Base-by-base conservation (phyloP, 1,139 yeast species). In the Barnettozyma hawaiiensis region DNA sequence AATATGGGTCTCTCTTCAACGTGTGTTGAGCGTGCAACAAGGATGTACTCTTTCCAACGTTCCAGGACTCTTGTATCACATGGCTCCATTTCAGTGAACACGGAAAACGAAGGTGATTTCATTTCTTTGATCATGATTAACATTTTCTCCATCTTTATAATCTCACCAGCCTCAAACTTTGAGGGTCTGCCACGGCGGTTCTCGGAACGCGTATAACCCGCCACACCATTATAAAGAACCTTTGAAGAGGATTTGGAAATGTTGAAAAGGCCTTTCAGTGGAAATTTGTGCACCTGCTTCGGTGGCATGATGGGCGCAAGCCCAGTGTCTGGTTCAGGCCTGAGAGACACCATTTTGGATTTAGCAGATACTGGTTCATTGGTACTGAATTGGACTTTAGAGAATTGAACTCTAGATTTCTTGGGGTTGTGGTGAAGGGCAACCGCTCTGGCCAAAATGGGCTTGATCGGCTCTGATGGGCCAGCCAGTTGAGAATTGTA, bases 41-140 rank as follows among this genome's bases (percentile, higher is more conserved):
- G 80, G 27, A 76, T 63, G 55, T 77, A 83, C 57, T 87, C 96
- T 46, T 73, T 75, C 92, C 96, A 86, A 37, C 86, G 65, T 46
- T 83, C 87, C n/a, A 69, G 49, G 2, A 84, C 69, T 39, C 81
- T 62, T 1, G 85, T 67, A 42, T 75, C 78, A 31, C 71, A 65
- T 1, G 73, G 65, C 43, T 74, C 81, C 14, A 64, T 63, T 46
- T 78, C 85, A 19, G 67, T 65, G 42, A 66, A 65, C 7, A 58
- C 57, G 3, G 49, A 39, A 12, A 65, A 64, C 1, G 54, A 52
- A 6, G 51, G 54, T n/a, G 52, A 60, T 40, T 40, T 49, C 21
- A 64, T 62, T 37, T 50, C 55, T 58, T 73, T 81, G 14, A 81
- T 73, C 62, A 80, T 58, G 0, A 85, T 84, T 27, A 87, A 67